phyloP scores from a whole-genome alignment of 225 moss, liverwort and hornwort species.

The Bryoerythrophyllum caledonicum region DNA sequence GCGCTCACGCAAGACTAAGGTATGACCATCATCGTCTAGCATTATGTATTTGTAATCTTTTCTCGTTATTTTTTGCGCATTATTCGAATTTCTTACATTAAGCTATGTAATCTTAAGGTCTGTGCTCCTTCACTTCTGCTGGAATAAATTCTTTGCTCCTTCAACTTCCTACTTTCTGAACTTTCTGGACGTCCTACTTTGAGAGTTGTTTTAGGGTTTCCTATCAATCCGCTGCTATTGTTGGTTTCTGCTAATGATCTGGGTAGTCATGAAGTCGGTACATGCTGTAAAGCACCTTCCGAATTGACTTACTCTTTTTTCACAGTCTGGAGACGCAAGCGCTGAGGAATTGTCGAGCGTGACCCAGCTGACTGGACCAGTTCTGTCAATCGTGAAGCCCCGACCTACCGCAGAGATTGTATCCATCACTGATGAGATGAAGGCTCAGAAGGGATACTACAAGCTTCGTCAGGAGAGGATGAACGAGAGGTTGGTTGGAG shows the following conservation, averaged over 20 bases:
- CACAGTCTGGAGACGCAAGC: conserved; percentile 63
- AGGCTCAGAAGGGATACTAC: conserved; percentile 58
- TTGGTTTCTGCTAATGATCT: neutral
- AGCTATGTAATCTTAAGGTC: neutral
- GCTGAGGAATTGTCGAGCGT: conserved; percentile 63
- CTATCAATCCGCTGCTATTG: neutral
- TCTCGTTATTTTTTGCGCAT: neutral
- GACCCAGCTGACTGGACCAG: conserved; percentile 61
- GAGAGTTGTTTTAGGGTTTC: neutral
- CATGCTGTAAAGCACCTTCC: neutral
- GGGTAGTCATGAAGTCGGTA: neutral
- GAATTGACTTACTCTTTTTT: neutral
- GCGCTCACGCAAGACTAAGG: conserved; percentile 70
- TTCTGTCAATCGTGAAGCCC: conserved; percentile 60
- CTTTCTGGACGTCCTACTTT: neutral
- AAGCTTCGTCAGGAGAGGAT: conserved; percentile 67
- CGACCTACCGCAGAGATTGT: conserved; percentile 66
- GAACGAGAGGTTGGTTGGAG: conserved; percentile 70
- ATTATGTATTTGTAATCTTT: neutral
- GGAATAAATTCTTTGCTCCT: neutral
- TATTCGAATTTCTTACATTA: neutral
- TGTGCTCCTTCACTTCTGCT: neutral
- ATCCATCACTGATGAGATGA: conserved; percentile 61
- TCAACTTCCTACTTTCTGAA: neutral
- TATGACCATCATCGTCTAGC: neutral